Base-by-base conservation (phyloP, 768 basidiomycete genomes). In the Steccherinum ochraceum region DNA sequence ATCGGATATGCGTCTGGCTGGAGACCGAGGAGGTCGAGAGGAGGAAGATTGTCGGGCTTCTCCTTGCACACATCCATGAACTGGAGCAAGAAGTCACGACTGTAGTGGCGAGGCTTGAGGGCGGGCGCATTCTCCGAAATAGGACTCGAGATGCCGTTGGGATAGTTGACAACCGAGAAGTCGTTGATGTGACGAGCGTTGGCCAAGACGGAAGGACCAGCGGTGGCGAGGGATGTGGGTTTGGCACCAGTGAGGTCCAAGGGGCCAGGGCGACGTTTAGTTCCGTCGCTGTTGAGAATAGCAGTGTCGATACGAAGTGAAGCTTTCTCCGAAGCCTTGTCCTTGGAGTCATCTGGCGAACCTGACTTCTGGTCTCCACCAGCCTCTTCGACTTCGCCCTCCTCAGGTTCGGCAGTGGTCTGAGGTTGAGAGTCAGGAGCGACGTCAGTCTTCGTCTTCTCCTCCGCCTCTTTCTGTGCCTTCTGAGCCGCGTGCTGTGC, bases 61-160 rank as follows among this genome's bases (percentile, higher is more conserved):
- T 97, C 95, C 67, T 83, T 89, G 77, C 96, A 99, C 53, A 95
- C 70, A 20, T 72, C 69, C 89, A 96, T 93, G 73, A 99, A 99
- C 65, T 99, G 95, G 52, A 99, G 70, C 21, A 99, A 78, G 82
- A 99, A 99, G 18, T 94, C 92, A 27, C 94, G 92, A 66, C 97
- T 93, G 65, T 99, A 99, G 16, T 35, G 30, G 16, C 30, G 30
- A 10, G 41, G n/a, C 16, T 43, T 43, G 18, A 19, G 10, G 19
- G 16, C 21, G 41, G 21, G 41, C 5, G 84, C 86, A 54, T 84
- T 80, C 58, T 91, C 92, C 5, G 84, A 70, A 56, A 78, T 79
- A 2, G 95, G 95, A 50, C 92, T 89, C 64, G 75, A 76, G 64
- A 93, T 79, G 43, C 86, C 83, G 50, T 85, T 84, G 5, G 94